phyloP scores from a whole-genome alignment of 108 stramenopile genomes.

The Nitzschia sp. region DNA sequence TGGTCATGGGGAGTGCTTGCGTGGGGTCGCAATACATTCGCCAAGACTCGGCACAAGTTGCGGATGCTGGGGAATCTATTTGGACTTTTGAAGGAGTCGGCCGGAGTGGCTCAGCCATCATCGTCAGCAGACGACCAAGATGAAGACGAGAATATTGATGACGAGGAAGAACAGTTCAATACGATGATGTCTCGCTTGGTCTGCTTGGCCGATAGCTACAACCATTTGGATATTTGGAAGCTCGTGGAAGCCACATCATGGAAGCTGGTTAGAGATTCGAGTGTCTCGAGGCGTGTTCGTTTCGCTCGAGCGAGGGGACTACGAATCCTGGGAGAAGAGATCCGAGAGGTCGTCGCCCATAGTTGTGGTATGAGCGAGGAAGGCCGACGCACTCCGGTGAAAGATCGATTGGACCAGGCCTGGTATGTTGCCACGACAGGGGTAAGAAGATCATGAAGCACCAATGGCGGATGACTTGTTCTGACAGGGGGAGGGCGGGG shows the following conservation, averaged over 20 bases:
- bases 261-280: neutral
- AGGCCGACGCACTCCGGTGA: neutral
- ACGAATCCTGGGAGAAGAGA: neutral
- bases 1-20: neutral
- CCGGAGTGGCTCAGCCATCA: neutral
- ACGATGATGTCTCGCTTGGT: neutral
- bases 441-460: too few relatives aligned
- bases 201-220: neutral
- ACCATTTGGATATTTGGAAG: neutral
- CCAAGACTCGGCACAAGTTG: neutral
- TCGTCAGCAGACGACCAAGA: neutral
- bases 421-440: too few relatives aligned
- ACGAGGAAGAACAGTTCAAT: neutral
- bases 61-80: neutral
- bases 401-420: neutral
- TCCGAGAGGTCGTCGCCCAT: neutral
- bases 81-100: neutral
- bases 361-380: neutral
- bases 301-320: neutral
- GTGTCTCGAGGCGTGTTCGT: neutral
- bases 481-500: too few relatives aligned
- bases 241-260: neutral
- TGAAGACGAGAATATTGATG: neutral
- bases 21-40: neutral
- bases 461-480: too few relatives aligned